These are phyloP conservation scores for Meira nashicola DNA, from an alignment of 1,284 basidiomycete genomes.

Conservation along the genomic window DNA sequence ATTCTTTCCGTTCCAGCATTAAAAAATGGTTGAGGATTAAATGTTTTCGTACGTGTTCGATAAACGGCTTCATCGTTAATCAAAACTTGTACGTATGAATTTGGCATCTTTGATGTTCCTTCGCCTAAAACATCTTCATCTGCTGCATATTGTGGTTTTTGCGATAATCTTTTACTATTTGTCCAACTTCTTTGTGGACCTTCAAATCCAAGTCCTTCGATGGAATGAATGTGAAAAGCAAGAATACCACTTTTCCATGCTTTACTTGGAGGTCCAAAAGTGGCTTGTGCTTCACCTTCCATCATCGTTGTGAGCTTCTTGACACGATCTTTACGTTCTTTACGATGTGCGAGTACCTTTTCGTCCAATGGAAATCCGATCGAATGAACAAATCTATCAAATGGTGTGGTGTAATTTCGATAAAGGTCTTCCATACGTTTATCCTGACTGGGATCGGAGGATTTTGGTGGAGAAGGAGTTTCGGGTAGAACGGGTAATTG, in stretches of 20 bases:
- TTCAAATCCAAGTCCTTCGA: slow-evolving; percentile 34
- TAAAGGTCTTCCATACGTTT: not conserved
- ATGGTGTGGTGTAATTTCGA: slow-evolving; percentile 26
- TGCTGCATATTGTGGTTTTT: slow-evolving; percentile 21
- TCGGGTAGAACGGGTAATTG: not conserved
- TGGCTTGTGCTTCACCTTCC: slow-evolving; percentile 33
- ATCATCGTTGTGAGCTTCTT: slow-evolving; percentile 31
- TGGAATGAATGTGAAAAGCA: slow-evolving; percentile 43
- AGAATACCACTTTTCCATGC: slow-evolving; percentile 36
- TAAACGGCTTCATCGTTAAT: slow-evolving; percentile 48
- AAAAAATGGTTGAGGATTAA: slow-evolving; percentile 44
- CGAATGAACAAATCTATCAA: slow-evolving; percentile 36
- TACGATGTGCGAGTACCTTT: slow-evolving; percentile 24
- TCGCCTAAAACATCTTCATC: slow-evolving; percentile 29
- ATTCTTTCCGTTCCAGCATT: slow-evolving; percentile 44
- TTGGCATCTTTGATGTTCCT: slow-evolving; percentile 27
- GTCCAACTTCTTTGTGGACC: slow-evolving; percentile 27
- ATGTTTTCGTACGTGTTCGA: slow-evolving; percentile 38
- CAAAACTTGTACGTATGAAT: slow-evolving; percentile 44
- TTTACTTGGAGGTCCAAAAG: slow-evolving; percentile 23
- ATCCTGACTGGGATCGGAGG: not conserved
- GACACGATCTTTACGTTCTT: slow-evolving; percentile 33
- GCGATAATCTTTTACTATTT: slow-evolving; percentile 24
- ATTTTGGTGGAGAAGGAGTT: not conserved
- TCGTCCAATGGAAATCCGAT: slow-evolving; percentile 41